These are phyloP conservation scores for Suhomyces sp. DNA, from an alignment of 805 yeast genomes.

Conservation along the genomic window DNA sequence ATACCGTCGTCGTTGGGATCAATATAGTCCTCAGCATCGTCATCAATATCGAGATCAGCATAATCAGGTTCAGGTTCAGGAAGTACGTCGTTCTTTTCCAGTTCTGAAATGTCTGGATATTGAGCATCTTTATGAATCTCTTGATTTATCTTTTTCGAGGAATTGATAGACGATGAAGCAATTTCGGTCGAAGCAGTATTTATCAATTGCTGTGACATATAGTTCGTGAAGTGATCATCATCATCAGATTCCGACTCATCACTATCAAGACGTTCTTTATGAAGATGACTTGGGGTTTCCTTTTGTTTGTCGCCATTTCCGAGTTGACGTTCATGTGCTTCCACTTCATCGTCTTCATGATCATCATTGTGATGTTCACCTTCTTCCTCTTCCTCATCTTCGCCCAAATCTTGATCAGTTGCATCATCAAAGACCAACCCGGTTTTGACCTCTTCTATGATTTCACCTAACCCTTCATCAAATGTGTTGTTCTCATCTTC, in stretches of 20 bases:
- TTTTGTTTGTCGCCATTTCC: slow-evolving; percentile 23
- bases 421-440: slow-evolving; percentile 32
- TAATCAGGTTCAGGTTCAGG: slow-evolving; percentile 24
- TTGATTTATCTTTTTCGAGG: too few relatives aligned
- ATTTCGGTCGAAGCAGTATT: slow-evolving; percentile 44
- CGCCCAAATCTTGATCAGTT: slow-evolving; percentile 30
- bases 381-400: slow-evolving; percentile 29
- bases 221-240: slow-evolving; percentile 63
- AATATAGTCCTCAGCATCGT: slow-evolving; percentile 61
- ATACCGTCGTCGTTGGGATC: slow-evolving; percentile 84
- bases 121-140: slow-evolving; percentile 52
- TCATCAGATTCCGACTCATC: slow-evolving; percentile 42
- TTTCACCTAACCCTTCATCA: slow-evolving; percentile 39
- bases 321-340: slow-evolving; percentile 20
- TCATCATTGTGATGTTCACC: slow-evolving; percentile 24
- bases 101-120: slow-evolving; percentile 42
- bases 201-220: slow-evolving; percentile 74
- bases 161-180: slow-evolving; percentile 32
- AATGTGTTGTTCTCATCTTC: slow-evolving; percentile 26
- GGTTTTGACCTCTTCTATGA: slow-evolving; percentile 36
- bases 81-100: slow-evolving; percentile 27
- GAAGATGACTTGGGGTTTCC: slow-evolving; percentile 2
- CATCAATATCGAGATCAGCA: slow-evolving; percentile 25
- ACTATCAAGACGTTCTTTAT: slow-evolving; percentile 19
- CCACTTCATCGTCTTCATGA: slow-evolving; percentile 27